Evolutionary conservation across 2,329 filamentous ascomycete genomes (phyloP), one percentile per base, ranked within the genome.

Genomic region (Parafenestella ontariensis): DNA sequence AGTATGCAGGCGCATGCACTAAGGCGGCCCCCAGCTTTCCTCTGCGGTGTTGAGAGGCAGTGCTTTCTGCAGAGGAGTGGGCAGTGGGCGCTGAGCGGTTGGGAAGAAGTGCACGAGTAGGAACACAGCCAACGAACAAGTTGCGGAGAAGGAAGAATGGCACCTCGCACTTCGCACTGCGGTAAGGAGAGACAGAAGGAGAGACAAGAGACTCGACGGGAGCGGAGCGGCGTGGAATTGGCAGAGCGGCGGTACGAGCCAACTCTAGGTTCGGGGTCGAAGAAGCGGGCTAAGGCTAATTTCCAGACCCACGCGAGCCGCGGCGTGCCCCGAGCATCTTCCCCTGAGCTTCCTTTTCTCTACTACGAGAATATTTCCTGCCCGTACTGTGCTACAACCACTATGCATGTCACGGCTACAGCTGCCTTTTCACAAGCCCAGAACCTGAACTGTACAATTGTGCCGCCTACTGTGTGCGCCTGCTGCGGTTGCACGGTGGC

Each of bases 121-220:
- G 23, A 36, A 26, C 11, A 45, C 21, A n/a, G 11, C 5, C 23
- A 34, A 15, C 15, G 28, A 9, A 31, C 40, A 24, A 28, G 40
- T 37, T 15, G 47, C 40, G 42, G 37, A 24, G 33, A 45, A 24
- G 26, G 20, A 24, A 42, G 40, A 41, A 21, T 24, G 24, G 23
- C 49, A 21, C 10, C 10, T 28, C 5, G 26, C 5, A 5, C 42
- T 15, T 37, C 29, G 33, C 49, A 49, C 29, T 29, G 21, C 39
- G 39, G 46, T 46, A 57, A 58, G 43, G 54, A 58, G 29, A 44
- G 50, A 55, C 52, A 49, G 54, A 55, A 56, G 51, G 45, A 41
- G 46, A 60, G 48, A 49, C 41, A 41, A 43, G 36, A 42, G 39
- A 39, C 42, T 20, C 23, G 40, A 48, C 31, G 36, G 23, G 36